Evolutionary conservation across 75 land plant genomes (phyloP).

Genomic region (Adiantum capillusveneris): DNA sequence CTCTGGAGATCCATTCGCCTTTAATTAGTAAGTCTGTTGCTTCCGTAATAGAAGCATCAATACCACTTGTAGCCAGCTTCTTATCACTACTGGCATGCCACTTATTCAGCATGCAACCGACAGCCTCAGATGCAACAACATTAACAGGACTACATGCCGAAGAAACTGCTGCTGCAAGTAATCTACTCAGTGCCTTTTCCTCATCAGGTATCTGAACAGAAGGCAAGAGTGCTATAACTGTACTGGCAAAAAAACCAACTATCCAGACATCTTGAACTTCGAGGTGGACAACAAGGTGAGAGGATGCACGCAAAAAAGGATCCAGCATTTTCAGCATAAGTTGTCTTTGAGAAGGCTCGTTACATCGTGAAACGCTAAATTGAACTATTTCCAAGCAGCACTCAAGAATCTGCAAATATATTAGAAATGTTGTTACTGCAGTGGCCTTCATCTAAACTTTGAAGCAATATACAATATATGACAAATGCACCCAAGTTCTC

Average conservation of each 20-base stretch:
- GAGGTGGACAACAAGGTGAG: neutral
- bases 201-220: conserved; percentile 31
- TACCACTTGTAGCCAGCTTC: neutral
- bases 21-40: conserved; percentile 37
- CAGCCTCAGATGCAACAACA: conserved; percentile 62
- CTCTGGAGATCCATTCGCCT: conserved; percentile 9
- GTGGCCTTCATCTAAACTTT: too few species aligned
- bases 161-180: conserved; percentile 28
- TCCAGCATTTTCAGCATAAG: neutral
- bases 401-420: conserved; percentile 2
- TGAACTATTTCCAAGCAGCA: neutral
- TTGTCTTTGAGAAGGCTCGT: neutral
- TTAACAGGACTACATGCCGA: conserved; percentile 19
- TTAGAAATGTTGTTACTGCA: too few species aligned
- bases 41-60: conserved; percentile 36
- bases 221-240: conserved; percentile 54
- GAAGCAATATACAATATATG: too few species aligned
- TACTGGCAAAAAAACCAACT: conserved; percentile 54
- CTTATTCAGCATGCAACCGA: conserved; percentile 85
- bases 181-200: conserved; percentile 18
- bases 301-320: neutral
- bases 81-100: conserved; percentile 13
- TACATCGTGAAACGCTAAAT: neutral
- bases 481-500: too few species aligned
- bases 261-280: conserved; percentile 38